Base-by-base conservation (phyloP, 2,329 filamentous ascomycete species). In the Alternaria rosae region DNA sequence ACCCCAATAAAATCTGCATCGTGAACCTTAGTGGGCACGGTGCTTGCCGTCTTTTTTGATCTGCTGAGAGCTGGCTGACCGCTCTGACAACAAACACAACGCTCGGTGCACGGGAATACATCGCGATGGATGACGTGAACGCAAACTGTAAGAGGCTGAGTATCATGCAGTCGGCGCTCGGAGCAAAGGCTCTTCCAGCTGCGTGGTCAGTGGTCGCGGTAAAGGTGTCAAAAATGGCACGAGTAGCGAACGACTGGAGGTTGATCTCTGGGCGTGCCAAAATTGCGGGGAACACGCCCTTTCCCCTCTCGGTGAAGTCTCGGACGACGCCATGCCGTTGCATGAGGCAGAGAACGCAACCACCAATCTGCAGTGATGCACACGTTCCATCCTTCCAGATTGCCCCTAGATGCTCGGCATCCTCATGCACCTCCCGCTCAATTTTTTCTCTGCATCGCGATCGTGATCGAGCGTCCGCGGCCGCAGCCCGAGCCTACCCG, bases 271-370 rank as follows among this genome's bases (percentile, higher is more conserved):
- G 56, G 51, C 41, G 30, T 53, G 48, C 54, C 54, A 55, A 45
- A 38, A 58, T 59, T 65, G 64, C 55, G 64, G 64, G 62, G 64
- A 48, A 53, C 47, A 35, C 47, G 21, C 63, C 59, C 66, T 61
- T 66, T 56, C 57, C 66, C 54, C 28, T 61, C 57, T 65, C 67
- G 67, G 67, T 59, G 65, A 69, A 69, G 62, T 56, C 57, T 68
- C 67, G 65, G 65, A 59, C 57, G 43, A 58, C 48, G 48, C 62
- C 57, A 48, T 58, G 50, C 59, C 54, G 50, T 54, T 63, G 61
- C n/a, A 20, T 54, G 57, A 41, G 38, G 35, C 48, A 38, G 38
- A 25, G 41, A 30, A 41, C 30, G 30, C 47, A 54, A 30, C 53
- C 54, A 35, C 43, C 47, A 32, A 44, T 51, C 55, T 35, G 41